Evolutionary conservation across 2,329 filamentous ascomycete genomes (phyloP).

Genomic region (Ilyonectria destructans): DNA sequence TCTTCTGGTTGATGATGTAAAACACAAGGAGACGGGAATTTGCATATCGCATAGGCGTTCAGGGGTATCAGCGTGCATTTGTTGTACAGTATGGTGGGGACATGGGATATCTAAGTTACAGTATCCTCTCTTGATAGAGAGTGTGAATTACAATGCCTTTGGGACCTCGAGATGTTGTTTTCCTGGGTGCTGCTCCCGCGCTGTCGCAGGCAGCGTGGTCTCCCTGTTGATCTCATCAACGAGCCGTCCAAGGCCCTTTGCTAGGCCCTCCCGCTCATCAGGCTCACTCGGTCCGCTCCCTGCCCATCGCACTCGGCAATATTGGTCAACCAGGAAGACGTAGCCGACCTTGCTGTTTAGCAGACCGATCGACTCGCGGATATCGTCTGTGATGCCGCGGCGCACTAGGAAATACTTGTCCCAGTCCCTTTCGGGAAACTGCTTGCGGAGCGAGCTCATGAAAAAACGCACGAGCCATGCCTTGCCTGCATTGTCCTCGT

Average conservation of each 20-base stretch:
- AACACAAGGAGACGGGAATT: conserved; percentile 27
- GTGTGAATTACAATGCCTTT: conserved; percentile 47
- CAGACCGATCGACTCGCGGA: conserved; percentile 77
- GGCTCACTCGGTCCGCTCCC: conserved; percentile 81
- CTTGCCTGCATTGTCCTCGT: conserved; percentile 85
- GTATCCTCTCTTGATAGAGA: conserved; percentile 36
- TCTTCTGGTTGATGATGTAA: conserved; percentile 87
- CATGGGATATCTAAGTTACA: conserved; percentile 49
- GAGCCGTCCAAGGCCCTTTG: conserved; percentile 75
- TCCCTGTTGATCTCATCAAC: conserved; percentile 70
- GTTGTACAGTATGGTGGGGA: conserved; percentile 53
- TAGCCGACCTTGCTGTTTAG: conserved; percentile 95
- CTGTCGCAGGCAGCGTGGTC: conserved; percentile 52
- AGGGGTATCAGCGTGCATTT: conserved; percentile 57
- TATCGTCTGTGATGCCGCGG: conserved; percentile 72
- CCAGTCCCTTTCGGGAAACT: conserved; percentile 69
- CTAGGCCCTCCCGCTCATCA: conserved; percentile 78
- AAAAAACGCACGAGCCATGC: conserved; percentile 73
- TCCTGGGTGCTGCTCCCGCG: conserved; percentile 54
- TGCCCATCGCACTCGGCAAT: conserved; percentile 95
- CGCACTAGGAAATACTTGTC: conserved; percentile 75
- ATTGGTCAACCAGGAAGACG: conserved; percentile 89
- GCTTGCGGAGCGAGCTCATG: conserved; percentile 66
- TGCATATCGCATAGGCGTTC: conserved; percentile 54
- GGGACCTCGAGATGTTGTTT: conserved; percentile 51